phyloP scores from a whole-genome alignment of 306 rosid species.

The Inga laurina region DNA sequence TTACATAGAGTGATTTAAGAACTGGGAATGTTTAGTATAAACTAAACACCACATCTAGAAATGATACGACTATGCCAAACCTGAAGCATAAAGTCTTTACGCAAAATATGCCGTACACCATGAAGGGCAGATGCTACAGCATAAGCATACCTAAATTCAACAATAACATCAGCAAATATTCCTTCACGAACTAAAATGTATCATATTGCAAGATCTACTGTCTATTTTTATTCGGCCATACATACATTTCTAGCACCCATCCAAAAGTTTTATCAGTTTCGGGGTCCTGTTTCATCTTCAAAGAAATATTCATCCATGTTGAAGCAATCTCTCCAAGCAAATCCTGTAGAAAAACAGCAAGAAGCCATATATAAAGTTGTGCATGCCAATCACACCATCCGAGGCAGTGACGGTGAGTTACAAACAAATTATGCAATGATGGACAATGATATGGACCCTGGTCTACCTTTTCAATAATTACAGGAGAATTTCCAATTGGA shows the following conservation, averaged over 20 bases:
- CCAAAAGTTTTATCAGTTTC: no score
- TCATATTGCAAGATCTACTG: no score
- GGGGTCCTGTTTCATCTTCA: slow-evolving; percentile 61
- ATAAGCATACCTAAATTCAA: no score
- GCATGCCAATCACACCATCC: slow-evolving; percentile 9
- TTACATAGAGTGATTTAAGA: slow-evolving; percentile 20
- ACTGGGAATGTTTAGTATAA: slow-evolving; percentile 1
- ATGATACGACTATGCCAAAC: background rate
- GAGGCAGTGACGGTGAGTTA: background rate
- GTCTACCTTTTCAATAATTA: slow-evolving; percentile 77
- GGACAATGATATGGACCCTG: background rate
- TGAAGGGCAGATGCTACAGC: no score
- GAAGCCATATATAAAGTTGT: slow-evolving; percentile 12
- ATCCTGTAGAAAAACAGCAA: slow-evolving; percentile 46
- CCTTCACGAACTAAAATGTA: no score
- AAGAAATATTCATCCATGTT: slow-evolving; percentile 98
- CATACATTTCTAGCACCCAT: no score
- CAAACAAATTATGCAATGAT: slow-evolving; percentile 15
- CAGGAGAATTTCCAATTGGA: slow-evolving; percentile 99
- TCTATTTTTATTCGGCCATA: no score
- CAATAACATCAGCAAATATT: no score
- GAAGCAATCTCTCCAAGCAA: slow-evolving; percentile 86
- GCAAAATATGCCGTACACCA: no score
- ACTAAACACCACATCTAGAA: slow-evolving; percentile 24
- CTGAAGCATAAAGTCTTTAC: no score